These are phyloP conservation scores for Fusarium cicatricum DNA, from an alignment of 2,329 filamentous ascomycete genomes.

Conservation along the genomic window DNA sequence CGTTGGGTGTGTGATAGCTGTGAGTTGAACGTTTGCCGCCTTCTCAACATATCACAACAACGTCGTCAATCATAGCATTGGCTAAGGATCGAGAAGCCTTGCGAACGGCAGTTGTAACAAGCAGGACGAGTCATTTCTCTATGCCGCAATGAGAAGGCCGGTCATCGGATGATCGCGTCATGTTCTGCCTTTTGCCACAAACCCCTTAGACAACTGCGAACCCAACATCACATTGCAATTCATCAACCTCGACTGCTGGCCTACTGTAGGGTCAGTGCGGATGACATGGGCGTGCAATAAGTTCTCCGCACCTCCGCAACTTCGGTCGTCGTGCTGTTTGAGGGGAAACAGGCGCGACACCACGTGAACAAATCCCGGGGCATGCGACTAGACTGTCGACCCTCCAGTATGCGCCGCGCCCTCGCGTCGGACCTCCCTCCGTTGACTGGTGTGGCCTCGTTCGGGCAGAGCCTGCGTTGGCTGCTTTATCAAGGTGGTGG, in stretches of 20 bases:
- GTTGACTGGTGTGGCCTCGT: conserved; percentile 8
- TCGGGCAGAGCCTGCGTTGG: conserved; percentile 13
- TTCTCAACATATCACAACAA: conserved; percentile 8
- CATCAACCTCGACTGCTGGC: neutral
- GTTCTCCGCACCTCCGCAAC: conserved; percentile 1
- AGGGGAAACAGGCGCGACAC: conserved; percentile 7
- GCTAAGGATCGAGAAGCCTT: too few species aligned
- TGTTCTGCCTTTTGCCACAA: conserved; percentile 4
- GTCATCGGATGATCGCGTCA: neutral
- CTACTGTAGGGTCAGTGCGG: neutral
- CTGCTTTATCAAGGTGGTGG: conserved; percentile 19
- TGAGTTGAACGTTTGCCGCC: conserved; percentile 18
- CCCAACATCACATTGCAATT: neutral
- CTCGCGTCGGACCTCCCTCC: conserved; percentile 10
- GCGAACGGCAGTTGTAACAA: conserved; percentile 12
- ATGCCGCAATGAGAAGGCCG: neutral
- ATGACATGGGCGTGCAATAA: neutral
- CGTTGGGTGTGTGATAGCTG: conserved; percentile 23
- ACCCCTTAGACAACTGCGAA: neutral
- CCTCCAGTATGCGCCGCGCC: conserved; percentile 18
- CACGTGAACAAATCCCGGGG: conserved; percentile 20
- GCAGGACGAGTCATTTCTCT: conserved; percentile 5
- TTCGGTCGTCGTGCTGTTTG: neutral
- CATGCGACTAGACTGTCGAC: conserved; percentile 1
- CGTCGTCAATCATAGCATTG: conserved; percentile 16